These are phyloP conservation scores for Jacaranda mimosifolia DNA, from an alignment of 257 asterid species.

Conservation along the genomic window DNA sequence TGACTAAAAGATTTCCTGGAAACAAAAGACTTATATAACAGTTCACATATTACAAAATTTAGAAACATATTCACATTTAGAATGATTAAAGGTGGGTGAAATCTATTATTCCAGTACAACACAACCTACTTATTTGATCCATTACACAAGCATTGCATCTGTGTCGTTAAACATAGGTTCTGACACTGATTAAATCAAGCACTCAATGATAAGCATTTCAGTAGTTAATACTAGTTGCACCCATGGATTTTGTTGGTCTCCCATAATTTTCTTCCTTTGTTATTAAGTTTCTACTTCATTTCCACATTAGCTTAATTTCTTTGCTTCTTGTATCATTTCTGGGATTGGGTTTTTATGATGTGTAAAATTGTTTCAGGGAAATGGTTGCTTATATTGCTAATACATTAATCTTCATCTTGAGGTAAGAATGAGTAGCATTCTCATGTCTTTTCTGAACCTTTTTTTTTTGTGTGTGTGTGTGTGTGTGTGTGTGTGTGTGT, in stretches of 20 bases:
- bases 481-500: background rate
- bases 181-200: too few relatives aligned
- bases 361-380: constrained; percentile 78
- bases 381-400: constrained; percentile 96
- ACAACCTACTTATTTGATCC: too few relatives aligned
- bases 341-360: constrained; percentile 32
- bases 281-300: constrained; percentile 2
- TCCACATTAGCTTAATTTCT: constrained; percentile 9
- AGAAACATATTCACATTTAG: too few relatives aligned
- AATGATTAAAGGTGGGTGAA: too few relatives aligned
- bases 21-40: too few relatives aligned
- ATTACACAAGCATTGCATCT: too few relatives aligned
- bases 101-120: too few relatives aligned
- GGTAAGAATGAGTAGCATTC: constrained; percentile 54
- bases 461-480: background rate
- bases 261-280: constrained; percentile 7
- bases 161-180: too few relatives aligned
- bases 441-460: background rate
- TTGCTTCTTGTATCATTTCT: constrained; percentile 26
- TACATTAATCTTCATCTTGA: constrained; percentile 91
- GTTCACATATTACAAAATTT: too few relatives aligned
- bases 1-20: too few relatives aligned
- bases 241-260: constrained; percentile 1
- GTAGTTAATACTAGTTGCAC: constrained; percentile 5
- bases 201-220: too few relatives aligned